Percentiles rank a stretch among this genome's conserved stretches.
These are phyloP conservation scores for Domatiomyces globalis DNA, from an alignment of 2,329 filamentous ascomycete species.

Conservation along the genomic window DNA sequence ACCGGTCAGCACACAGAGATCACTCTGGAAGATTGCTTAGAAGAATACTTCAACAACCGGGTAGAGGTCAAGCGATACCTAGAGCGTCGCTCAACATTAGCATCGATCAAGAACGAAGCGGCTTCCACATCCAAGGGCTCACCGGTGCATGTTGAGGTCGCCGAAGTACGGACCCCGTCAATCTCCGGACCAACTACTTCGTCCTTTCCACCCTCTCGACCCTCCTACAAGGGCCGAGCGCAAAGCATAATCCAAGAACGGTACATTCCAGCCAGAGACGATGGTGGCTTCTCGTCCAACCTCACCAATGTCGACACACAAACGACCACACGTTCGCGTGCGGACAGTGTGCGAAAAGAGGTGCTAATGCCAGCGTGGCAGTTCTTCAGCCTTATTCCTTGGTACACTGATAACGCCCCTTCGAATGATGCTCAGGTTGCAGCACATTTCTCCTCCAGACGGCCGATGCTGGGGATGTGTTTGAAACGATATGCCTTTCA, in stretches of 20 bases:
- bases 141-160: conserved; percentile 28
- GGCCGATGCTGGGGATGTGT: conserved; percentile 82
- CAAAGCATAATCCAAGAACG: conserved; percentile 32
- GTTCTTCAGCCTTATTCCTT: conserved; percentile 87
- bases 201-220: conserved; percentile 18
- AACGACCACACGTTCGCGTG: conserved; percentile 21
- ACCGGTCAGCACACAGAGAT: conserved; percentile 53
- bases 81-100: conserved; percentile 45
- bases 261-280: conserved; percentile 30
- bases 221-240: conserved; percentile 20
- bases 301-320: conserved; percentile 22
- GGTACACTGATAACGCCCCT: conserved; percentile 60
- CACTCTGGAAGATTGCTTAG: conserved; percentile 78
- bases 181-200: conserved; percentile 22
- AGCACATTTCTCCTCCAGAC: conserved; percentile 67
- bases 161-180: conserved; percentile 23
- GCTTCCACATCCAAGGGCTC: conserved; percentile 26
- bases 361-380: conserved; percentile 96
- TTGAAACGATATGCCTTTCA: conserved; percentile 78
- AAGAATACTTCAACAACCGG: conserved; percentile 86
- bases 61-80: conserved; percentile 76
- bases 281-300: conserved; percentile 27
- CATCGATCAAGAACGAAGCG: conserved; percentile 25
- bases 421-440: conserved; percentile 65
- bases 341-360: conserved; percentile 50